Evolutionary conservation across 2,329 filamentous ascomycete species (phyloP).

Genomic region (Nemania abortiva): DNA sequence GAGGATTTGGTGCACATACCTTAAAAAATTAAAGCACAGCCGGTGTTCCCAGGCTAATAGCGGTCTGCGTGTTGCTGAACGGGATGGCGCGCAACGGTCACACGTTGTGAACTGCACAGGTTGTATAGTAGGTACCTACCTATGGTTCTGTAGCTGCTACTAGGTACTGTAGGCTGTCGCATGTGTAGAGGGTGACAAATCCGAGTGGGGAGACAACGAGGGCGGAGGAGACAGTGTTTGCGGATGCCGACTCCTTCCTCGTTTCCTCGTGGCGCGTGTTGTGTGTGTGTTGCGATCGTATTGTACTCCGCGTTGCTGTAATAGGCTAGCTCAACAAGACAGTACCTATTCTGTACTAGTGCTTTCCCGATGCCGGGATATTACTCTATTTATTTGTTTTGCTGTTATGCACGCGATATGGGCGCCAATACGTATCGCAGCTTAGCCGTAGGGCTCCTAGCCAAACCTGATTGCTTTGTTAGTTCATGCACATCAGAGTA

Average conservation of each 20-base stretch:
- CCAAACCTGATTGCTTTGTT: constrained; percentile 29
- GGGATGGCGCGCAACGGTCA: constrained; percentile 30
- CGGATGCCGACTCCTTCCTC: constrained; percentile 42
- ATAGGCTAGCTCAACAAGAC: constrained; percentile 34
- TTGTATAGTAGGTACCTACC: neutral
- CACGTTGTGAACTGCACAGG: constrained; percentile 22
- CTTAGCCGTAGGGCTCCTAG: constrained; percentile 13
- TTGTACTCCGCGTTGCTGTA: constrained; percentile 17
- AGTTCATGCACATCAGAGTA: constrained; percentile 29
- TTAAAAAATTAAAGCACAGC: constrained; percentile 14
- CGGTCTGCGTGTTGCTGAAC: constrained; percentile 34
- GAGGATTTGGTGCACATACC: constrained; percentile 27
- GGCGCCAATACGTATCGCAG: constrained; percentile 25
- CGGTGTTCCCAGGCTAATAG: constrained; percentile 19
- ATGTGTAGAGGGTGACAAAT: constrained; percentile 41
- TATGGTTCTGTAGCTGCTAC: no score
- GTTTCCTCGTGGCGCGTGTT: constrained; percentile 46
- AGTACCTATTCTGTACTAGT: constrained; percentile 44
- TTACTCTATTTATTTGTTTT: constrained; percentile 29
- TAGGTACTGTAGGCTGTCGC: constrained; percentile 27
- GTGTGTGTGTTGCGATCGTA: constrained; percentile 11
- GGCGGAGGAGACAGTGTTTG: constrained; percentile 21
- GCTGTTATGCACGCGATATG: constrained; percentile 43
- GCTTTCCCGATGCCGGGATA: constrained; percentile 26
- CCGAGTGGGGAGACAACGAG: constrained; percentile 30